phyloP scores from a whole-genome alignment of 257 asterid species.

The Cynanchum wilfordii region DNA sequence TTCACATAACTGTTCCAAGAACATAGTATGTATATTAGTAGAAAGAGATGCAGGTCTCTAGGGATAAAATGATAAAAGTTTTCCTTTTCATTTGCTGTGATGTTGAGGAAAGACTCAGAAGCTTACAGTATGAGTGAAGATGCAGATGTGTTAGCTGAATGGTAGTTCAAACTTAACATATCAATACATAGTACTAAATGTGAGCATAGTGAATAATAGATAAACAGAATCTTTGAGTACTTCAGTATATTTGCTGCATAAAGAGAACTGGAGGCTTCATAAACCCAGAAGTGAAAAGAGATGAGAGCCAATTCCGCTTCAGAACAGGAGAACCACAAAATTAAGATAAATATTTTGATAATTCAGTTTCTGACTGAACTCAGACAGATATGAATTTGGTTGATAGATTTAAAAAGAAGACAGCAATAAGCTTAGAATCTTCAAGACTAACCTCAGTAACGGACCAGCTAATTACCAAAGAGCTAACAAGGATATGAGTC shows the following conservation, averaged over 20 bases:
- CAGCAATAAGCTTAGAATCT: constrained; percentile 3
- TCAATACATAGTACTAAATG: not conserved
- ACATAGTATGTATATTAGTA: not conserved
- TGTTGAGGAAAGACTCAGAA: not conserved
- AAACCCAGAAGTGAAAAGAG: not conserved
- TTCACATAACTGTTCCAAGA: not conserved
- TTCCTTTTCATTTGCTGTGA: no score
- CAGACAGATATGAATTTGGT: not conserved
- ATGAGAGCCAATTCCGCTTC: not conserved
- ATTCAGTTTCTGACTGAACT: not conserved
- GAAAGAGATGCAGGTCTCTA: no score
- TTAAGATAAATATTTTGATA: not conserved
- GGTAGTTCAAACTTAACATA: not conserved
- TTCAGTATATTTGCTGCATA: not conserved
- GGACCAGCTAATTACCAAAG: constrained; percentile 87
- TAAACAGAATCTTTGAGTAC: not conserved
- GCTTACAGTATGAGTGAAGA: not conserved
- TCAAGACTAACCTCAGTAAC: constrained; percentile 52
- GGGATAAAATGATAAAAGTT: no score
- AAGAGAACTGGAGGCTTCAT: not conserved
- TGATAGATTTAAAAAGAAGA: not conserved
- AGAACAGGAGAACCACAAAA: not conserved
- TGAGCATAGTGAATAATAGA: not conserved
- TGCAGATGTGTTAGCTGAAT: not conserved
- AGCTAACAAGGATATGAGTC: constrained; percentile 53